Conservation (phyloP, 2,329 filamentous ascomycete genomes). For the Bimuria novae-zelandiae region DNA sequence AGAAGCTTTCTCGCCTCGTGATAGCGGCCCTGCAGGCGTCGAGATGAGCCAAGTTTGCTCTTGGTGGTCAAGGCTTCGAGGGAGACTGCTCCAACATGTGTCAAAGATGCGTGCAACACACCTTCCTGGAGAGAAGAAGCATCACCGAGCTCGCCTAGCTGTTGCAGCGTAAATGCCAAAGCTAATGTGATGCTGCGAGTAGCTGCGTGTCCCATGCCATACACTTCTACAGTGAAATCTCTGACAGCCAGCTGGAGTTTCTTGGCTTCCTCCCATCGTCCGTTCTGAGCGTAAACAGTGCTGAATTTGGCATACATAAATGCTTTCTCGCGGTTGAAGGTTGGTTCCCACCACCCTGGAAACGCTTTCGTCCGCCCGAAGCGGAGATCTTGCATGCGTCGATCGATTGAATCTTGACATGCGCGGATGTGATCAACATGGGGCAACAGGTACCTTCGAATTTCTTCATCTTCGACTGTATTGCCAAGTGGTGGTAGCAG, state of each 20-base stretch:
- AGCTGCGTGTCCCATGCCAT: conserved; percentile 25
- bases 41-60: conserved; percentile 24
- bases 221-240: conserved; percentile 20
- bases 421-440: conserved; percentile 29
- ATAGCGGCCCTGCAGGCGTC: conserved; percentile 25
- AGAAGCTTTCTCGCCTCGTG: conserved; percentile 18
- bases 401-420: conserved; percentile 5
- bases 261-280: conserved; percentile 30
- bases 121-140: conserved; percentile 16
- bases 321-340: conserved; percentile 1
- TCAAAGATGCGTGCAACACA: conserved; percentile 18
- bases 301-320: conserved; percentile 31
- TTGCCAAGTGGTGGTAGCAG: conserved; percentile 26
- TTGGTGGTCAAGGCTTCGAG: conserved; percentile 17
- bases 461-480: conserved; percentile 18
- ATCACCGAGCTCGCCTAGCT: conserved; percentile 24
- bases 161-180: conserved; percentile 25
- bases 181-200: conserved; percentile 20
- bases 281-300: conserved; percentile 28
- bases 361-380: conserved; percentile 12
- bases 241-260: conserved; percentile 30
- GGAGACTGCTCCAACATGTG: conserved; percentile 19
- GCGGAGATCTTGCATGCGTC: conserved; percentile 15
- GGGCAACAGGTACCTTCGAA: conserved; percentile 27
- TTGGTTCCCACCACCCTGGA: conserved; percentile 11